These are phyloP conservation scores for Starmerella vaccinii DNA, from an alignment of 805 yeast genomes.

Conservation along the genomic window DNA sequence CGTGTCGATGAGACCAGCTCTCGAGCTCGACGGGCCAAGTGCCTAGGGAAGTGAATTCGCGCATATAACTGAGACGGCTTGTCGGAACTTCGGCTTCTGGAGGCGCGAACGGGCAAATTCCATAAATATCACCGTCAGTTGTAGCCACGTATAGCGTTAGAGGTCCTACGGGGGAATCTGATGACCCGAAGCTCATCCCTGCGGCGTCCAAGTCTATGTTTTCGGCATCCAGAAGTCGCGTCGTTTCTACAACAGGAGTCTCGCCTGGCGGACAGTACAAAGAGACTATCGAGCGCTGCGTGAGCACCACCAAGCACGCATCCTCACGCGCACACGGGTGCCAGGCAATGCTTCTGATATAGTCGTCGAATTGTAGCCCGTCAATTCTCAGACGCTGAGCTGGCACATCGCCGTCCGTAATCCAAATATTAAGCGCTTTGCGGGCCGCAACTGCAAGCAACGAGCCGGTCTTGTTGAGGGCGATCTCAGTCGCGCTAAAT, in stretches of 20 bases:
- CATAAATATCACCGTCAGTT: slow-evolving; percentile 48
- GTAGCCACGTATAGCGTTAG: slow-evolving; percentile 46
- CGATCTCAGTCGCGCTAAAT: background rate
- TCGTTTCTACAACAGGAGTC: slow-evolving; percentile 31
- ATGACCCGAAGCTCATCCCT: slow-evolving; percentile 40
- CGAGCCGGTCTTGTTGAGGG: slow-evolving; percentile 34
- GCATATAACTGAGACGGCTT: background rate
- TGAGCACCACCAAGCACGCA: slow-evolving; percentile 38
- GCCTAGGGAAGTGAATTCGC: slow-evolving; percentile 22
- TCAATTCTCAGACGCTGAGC: background rate
- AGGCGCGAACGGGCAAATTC: slow-evolving; percentile 58
- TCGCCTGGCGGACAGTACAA: slow-evolving; percentile 24
- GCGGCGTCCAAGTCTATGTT: slow-evolving; percentile 25
- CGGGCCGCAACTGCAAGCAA: slow-evolving; percentile 37
- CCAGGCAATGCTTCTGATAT: slow-evolving; percentile 37
- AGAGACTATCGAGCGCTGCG: slow-evolving; percentile 25
- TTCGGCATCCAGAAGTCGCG: slow-evolving; percentile 3
- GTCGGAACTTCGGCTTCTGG: slow-evolving; percentile 33
- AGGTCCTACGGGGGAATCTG: slow-evolving; percentile 33
- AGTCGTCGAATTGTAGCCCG: slow-evolving; percentile 5
- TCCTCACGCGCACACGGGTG: slow-evolving; percentile 37
- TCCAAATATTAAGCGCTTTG: slow-evolving; percentile 27
- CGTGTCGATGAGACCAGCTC: slow-evolving; percentile 4
- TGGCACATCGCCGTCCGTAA: background rate
- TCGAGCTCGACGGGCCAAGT: slow-evolving; percentile 31